Evolutionary conservation across 176 grass and related monocot species (phyloP).

Genomic region (Oryza meyeriana): DNA sequence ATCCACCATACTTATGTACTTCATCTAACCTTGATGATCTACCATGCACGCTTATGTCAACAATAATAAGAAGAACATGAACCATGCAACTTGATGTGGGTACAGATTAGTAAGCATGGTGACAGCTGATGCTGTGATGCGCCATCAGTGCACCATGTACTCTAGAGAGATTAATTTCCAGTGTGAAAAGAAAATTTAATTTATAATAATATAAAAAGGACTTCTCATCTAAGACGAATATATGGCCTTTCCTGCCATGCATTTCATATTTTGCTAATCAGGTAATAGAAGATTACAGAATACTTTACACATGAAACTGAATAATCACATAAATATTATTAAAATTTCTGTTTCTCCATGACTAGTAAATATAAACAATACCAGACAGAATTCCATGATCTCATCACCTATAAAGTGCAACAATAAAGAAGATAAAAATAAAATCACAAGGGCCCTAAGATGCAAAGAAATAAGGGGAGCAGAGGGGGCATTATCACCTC

Average conservation of each 20-base stretch:
- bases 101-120: background rate
- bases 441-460: background rate
- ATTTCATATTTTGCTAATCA: background rate
- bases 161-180: background rate
- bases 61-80: background rate
- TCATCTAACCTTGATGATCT: background rate
- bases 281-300: no score
- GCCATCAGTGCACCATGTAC: background rate
- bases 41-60: no score
- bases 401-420: background rate
- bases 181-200: background rate
- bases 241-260: background rate
- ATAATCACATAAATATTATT: background rate
- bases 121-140: no score
- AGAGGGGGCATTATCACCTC: background rate
- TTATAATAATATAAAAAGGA: background rate
- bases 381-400: background rate
- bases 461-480: background rate
- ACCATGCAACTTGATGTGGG: background rate
- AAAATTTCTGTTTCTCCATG: background rate
- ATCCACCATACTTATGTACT: background rate
- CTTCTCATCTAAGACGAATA: background rate
- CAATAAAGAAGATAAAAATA: background rate
- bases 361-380: no score
- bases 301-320: background rate